These are phyloP conservation scores for Rubia occidens DNA, from an alignment of 305 asterid species.

Conservation along the genomic window DNA sequence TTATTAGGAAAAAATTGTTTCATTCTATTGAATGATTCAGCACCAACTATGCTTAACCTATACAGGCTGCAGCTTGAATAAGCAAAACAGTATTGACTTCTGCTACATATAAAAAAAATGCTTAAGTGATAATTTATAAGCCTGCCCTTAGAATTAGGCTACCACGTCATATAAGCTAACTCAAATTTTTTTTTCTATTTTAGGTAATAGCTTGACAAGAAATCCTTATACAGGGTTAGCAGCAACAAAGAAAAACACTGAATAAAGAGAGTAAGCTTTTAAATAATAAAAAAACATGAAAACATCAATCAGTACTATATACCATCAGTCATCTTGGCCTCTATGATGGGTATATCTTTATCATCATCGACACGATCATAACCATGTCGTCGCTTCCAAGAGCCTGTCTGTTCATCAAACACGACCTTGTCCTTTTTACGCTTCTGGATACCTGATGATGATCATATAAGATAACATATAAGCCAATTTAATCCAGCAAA, in stretches of 20 bases:
- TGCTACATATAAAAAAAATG: slow-evolving; percentile 1
- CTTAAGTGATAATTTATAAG: no score
- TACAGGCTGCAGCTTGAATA: neutral
- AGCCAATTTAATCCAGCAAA: neutral
- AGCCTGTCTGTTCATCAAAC: slow-evolving; percentile 67
- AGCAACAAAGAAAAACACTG: neutral
- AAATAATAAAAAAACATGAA: neutral
- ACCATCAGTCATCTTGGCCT: slow-evolving; percentile 93
- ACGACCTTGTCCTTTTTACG: slow-evolving; percentile 68
- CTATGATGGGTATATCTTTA: slow-evolving; percentile 79
- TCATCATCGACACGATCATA: slow-evolving; percentile 89
- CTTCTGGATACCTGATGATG: slow-evolving; percentile 55
- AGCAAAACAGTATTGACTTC: neutral
- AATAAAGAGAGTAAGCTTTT: no score
- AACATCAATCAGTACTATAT: slow-evolving; percentile 1
- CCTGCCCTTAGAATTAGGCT: no score
- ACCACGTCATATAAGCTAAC: neutral
- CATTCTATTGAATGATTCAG: neutral
- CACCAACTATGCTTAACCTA: neutral
- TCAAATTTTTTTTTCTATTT: neutral
- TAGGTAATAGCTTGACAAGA: neutral
- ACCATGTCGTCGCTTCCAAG: slow-evolving; percentile 92
- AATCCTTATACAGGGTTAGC: neutral
- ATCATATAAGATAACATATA: slow-evolving; percentile 9
- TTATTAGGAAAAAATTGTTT: neutral